Percentiles rank a stretch among this genome's conserved stretches.
These are phyloP conservation scores for Rhododendron kiyosumense DNA, from an alignment of 148 eudicot genomes.

Conservation along the genomic window DNA sequence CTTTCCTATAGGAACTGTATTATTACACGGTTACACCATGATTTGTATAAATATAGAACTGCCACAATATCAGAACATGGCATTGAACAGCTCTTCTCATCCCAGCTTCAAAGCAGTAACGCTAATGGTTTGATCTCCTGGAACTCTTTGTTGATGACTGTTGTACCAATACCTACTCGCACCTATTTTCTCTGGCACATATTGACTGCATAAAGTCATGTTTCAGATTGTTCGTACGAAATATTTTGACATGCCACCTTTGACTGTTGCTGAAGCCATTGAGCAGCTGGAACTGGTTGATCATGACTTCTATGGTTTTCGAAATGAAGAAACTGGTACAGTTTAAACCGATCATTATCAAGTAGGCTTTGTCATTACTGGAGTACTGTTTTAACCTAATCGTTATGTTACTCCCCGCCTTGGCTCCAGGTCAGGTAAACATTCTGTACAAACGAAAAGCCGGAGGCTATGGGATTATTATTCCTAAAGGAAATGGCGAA, in stretches of 20 bases:
- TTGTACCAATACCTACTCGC: not conserved
- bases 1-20: not conserved
- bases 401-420: not conserved
- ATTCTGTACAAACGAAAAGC: slow-evolving; percentile 74
- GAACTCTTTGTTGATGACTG: not conserved
- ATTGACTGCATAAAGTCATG: not conserved
- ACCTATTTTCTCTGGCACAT: not conserved
- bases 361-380: not conserved
- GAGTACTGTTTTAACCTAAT: not conserved
- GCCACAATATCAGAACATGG: not conserved
- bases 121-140: not conserved
- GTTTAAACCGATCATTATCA: not conserved
- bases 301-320: slow-evolving; percentile 85
- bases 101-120: not conserved
- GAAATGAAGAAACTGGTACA: slow-evolving; percentile 86
- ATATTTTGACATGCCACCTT: slow-evolving; percentile 86
- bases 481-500: slow-evolving; percentile 65
- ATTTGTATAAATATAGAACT: not conserved
- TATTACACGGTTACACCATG: not conserved
- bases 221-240: slow-evolving; percentile 79
- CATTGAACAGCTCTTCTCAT: not conserved
- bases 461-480: slow-evolving; percentile 88
- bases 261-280: slow-evolving; percentile 74
- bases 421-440: slow-evolving; percentile 72
- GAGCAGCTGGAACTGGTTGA: slow-evolving; percentile 84